Evolutionary conservation across 2,329 filamentous ascomycete genomes (phyloP), one percentile per base, ranked within the genome.

Genomic region (Apiospora phragmitis): DNA sequence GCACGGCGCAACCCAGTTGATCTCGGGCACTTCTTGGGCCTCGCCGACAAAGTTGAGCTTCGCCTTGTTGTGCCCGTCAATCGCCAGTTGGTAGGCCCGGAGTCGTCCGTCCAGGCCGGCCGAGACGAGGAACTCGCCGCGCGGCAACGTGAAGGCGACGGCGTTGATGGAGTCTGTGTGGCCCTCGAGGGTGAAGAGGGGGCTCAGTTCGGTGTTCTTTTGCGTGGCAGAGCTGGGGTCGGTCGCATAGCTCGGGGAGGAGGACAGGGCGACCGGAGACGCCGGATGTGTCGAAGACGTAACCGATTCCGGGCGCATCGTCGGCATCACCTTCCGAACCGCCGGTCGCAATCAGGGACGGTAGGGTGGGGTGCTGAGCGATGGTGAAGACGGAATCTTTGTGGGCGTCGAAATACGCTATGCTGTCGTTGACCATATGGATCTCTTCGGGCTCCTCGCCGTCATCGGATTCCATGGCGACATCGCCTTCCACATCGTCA

Each of bases 341-440:
- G 72, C 96, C 96, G 0, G 96, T 97, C 4, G 95, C 92, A 72
- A 98, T 86, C 72, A 98, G 90, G 26, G 91, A 87, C 7, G 92
- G 90, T 78, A 93, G 87, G 8, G 90, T 85, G 4, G 96, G 96
- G 80, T 99, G 96, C 80, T 97, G 94, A 24, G 95, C 94, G 80
- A 99, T 96, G 82, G 93, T 91, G 85, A 98, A 99, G 78, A 99
- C 93, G 72, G 92, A 95, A 87, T 98, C 94, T 76, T 91, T 92
- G 85, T 98, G 94, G 45, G 84, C 82, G 85, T 98, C 96, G 79
- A 98, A 98, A 85, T 97, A 95, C 72, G 94, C 95, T 75, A 92
- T 87, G 74, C 94, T 97, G 86, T 99, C 95, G 86, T 98, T 99
- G 73, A 96, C 90, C 8, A 98, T 87, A 55, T 89, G 84, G 55